Evolutionary conservation across 2,329 filamentous ascomycete species (phyloP).

Genomic region (Plenodomus biglobosus): DNA sequence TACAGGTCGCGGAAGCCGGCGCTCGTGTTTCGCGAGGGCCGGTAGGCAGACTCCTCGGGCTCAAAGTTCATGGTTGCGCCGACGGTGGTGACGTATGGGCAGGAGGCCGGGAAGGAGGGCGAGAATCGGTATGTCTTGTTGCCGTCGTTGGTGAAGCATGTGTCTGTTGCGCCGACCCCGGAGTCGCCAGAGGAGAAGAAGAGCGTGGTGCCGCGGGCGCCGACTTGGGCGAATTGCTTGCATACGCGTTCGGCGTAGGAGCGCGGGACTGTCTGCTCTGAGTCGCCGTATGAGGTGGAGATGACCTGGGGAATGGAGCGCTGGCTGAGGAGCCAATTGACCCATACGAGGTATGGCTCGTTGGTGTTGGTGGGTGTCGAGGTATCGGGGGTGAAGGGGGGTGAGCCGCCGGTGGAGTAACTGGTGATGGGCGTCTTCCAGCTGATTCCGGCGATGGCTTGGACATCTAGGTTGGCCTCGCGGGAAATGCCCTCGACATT

Average conservation of each 20-base stretch:
- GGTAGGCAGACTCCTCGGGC: conserved; percentile 57
- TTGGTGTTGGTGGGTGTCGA: conserved; percentile 57
- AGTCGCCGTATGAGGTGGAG: conserved; percentile 67
- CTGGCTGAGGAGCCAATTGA: conserved; percentile 60
- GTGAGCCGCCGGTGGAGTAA: conserved; percentile 62
- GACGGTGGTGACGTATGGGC: conserved; percentile 68
- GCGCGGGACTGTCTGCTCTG: conserved; percentile 64
- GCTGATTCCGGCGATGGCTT: conserved; percentile 60
- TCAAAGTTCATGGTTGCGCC: conserved; percentile 60
- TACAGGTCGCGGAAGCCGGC: conserved; percentile 53
- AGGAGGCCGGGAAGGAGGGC: conserved; percentile 65
- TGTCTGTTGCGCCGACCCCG: conserved; percentile 56
- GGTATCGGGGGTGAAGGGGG: conserved; percentile 55
- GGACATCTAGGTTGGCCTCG: conserved; percentile 67
- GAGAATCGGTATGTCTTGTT: conserved; percentile 58
- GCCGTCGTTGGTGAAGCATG: conserved; percentile 63
- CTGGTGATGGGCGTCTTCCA: conserved; percentile 58
- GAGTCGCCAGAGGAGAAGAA: conserved; percentile 65
- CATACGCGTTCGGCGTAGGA: conserved; percentile 65
- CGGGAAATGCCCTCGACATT: conserved; percentile 39
- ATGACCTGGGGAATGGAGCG: conserved; percentile 63
- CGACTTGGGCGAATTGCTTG: conserved; percentile 65
- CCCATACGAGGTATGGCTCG: conserved; percentile 68
- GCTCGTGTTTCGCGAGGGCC: conserved; percentile 25
- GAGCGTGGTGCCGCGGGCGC: conserved; percentile 67